These are phyloP conservation scores for Mucor circinelloides DNA, from an alignment of 371 early-diverging fungal genomes.

Conservation along the genomic window DNA sequence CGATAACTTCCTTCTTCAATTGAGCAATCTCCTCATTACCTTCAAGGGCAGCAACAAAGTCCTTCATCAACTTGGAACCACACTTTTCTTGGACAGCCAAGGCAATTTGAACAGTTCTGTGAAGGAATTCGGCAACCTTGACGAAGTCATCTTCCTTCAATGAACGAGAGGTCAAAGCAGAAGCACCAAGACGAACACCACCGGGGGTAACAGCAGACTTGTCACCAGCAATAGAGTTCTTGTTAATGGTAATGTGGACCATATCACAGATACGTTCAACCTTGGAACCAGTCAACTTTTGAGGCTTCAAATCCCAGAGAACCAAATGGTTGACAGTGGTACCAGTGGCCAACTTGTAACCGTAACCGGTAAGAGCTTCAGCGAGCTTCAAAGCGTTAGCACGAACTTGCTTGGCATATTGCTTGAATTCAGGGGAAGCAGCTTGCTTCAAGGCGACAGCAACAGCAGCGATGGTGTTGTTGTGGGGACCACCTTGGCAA, in stretches of 20 bases:
- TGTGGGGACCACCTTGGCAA: slow-evolving; percentile 99
- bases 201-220: slow-evolving; percentile 94
- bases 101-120: slow-evolving; percentile 93
- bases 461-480: slow-evolving; percentile 98
- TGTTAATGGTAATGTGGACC: slow-evolving; percentile 96
- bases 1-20: slow-evolving; percentile 89
- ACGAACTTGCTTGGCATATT: slow-evolving; percentile 90
- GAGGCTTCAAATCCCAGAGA: slow-evolving; percentile 82
- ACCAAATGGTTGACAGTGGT: slow-evolving; percentile 97
- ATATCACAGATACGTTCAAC: slow-evolving; percentile 94
- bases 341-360: slow-evolving; percentile 89
- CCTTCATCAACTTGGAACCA: slow-evolving; percentile 93
- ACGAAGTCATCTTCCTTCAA: slow-evolving; percentile 88
- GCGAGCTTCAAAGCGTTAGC: slow-evolving; percentile 91
- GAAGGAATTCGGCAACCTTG: slow-evolving; percentile 83
- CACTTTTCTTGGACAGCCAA: slow-evolving; percentile 72
- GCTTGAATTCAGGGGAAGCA: slow-evolving; percentile 81
- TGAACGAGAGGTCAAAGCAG: slow-evolving; percentile 98
- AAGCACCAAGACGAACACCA: slow-evolving; percentile 92
- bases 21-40: slow-evolving; percentile 68
- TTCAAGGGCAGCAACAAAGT: slow-evolving; percentile 79
- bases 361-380: slow-evolving; percentile 65
- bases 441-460: slow-evolving; percentile 97
- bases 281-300: slow-evolving; percentile 91
- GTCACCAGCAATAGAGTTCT: slow-evolving; percentile 99